A percentile compares a stretch with the other conserved stretches of the same genome.
Conservation (phyloP, 371 early-diverging fungal genomes). For the Mucor indicus region DNA sequence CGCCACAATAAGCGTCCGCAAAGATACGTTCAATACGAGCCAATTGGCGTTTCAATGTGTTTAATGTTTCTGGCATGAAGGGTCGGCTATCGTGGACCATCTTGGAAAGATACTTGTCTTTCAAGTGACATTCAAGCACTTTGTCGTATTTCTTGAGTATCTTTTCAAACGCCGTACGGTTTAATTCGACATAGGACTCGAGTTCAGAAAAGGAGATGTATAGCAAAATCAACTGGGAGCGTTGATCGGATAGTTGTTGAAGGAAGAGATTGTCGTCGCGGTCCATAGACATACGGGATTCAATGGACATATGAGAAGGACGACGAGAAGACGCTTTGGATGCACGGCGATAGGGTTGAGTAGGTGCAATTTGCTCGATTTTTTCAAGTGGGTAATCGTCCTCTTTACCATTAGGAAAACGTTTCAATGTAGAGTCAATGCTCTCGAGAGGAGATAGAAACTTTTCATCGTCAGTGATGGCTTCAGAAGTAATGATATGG, state of each 20-base stretch:
- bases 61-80: constrained; percentile 54
- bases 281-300: too few species aligned
- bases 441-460: constrained; percentile 10
- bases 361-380: constrained; percentile 7
- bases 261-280: not conserved
- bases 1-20: constrained; percentile 60
- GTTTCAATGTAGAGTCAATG: constrained; percentile 18
- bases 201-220: constrained; percentile 82
- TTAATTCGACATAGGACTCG: constrained; percentile 86
- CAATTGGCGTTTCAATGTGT: constrained; percentile 47
- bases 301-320: constrained; percentile 13
- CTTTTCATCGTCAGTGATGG: not conserved
- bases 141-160: constrained; percentile 97
- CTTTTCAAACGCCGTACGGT: constrained; percentile 93
- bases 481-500: not conserved
- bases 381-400: constrained; percentile 1
- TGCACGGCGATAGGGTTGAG: too few species aligned
- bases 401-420: constrained; percentile 3
- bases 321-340: constrained; percentile 11
- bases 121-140: constrained; percentile 57
- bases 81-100: constrained; percentile 61
- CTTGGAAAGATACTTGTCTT: constrained; percentile 53
- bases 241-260: constrained; percentile 18
- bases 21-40: constrained; percentile 58
- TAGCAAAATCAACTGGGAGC: constrained; percentile 56